Conservation (phyloP, 768 basidiomycete species). For the Pleurotus tuoliensis region DNA sequence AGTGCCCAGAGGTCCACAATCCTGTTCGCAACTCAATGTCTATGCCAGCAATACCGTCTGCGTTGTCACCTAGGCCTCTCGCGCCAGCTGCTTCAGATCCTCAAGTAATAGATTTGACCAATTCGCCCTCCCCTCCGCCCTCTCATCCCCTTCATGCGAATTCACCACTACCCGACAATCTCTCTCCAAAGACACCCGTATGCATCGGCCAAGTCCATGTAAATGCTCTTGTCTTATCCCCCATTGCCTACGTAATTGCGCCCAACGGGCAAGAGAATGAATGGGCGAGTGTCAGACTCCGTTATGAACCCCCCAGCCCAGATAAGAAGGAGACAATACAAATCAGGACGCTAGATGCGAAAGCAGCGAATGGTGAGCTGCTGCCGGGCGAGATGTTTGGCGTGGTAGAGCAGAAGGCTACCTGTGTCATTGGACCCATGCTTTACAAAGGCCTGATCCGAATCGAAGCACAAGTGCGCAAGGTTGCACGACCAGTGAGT, state of each 20-base stretch:
- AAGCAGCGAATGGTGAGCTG: slow-evolving; percentile 49
- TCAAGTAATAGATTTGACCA: slow-evolving; percentile 75
- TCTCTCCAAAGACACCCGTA: slow-evolving; percentile 78
- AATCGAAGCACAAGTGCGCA: slow-evolving; percentile 72
- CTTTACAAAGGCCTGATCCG: slow-evolving; percentile 80
- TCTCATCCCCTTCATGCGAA: slow-evolving; percentile 22
- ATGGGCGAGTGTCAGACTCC: slow-evolving; percentile 67
- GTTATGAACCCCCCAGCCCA: slow-evolving; percentile 59
- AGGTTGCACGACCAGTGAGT: slow-evolving; percentile 60
- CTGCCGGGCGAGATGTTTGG: slow-evolving; percentile 67
- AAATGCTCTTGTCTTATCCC: slow-evolving; percentile 84
- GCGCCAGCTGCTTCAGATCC: slow-evolving; percentile 24
- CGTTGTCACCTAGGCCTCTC: slow-evolving; percentile 19
- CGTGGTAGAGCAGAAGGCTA: slow-evolving; percentile 84
- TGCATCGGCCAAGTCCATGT: slow-evolving; percentile 86
- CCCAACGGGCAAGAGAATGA: slow-evolving; percentile 41
- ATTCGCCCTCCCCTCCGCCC: slow-evolving; percentile 55
- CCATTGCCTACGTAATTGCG: slow-evolving; percentile 62
- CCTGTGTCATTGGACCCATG: slow-evolving; percentile 76
- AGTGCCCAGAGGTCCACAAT: slow-evolving; percentile 15
- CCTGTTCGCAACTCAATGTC: slow-evolving; percentile 17
- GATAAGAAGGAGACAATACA: slow-evolving; percentile 70
- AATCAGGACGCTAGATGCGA: slow-evolving; percentile 60
- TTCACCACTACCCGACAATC: slow-evolving; percentile 44
- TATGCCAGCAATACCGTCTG: slow-evolving; percentile 19